phyloP scores from a whole-genome alignment of 2,329 filamentous ascomycete species.

The Aureobasidium sp. region DNA sequence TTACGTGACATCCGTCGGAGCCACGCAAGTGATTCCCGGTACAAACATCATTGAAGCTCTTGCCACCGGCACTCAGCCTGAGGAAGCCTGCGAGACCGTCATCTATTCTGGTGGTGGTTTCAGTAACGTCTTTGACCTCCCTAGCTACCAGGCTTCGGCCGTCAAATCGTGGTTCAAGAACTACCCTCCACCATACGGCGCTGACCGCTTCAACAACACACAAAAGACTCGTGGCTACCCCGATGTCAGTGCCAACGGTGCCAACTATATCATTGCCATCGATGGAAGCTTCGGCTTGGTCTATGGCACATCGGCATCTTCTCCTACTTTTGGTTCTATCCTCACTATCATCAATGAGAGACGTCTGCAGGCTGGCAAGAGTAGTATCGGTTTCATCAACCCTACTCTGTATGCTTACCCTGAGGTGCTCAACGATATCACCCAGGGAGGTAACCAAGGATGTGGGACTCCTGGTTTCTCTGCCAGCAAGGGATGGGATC shows the following conservation, averaged over 20 bases:
- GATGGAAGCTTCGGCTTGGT: slow-evolving; percentile 35
- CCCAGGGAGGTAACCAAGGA: slow-evolving; percentile 29
- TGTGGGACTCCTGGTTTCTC: slow-evolving; percentile 29
- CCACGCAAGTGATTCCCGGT: slow-evolving; percentile 38
- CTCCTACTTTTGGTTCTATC: slow-evolving; percentile 41
- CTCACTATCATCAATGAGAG: slow-evolving; percentile 40
- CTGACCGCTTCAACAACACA: slow-evolving; percentile 40
- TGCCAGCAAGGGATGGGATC: slow-evolving; percentile 26
- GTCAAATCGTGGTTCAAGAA: slow-evolving; percentile 34
- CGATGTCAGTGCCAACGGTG: slow-evolving; percentile 27
- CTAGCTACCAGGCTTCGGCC: slow-evolving; percentile 38
- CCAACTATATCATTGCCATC: slow-evolving; percentile 28
- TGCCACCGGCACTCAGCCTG: slow-evolving; percentile 23
- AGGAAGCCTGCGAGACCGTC: slow-evolving; percentile 39
- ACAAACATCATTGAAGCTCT: slow-evolving; percentile 28
- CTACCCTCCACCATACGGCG: slow-evolving; percentile 34
- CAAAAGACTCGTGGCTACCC: slow-evolving; percentile 39
- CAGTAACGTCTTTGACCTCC: slow-evolving; percentile 40
- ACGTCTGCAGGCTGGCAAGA: slow-evolving; percentile 28
- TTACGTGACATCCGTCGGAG: slow-evolving; percentile 45
- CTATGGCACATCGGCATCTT: slow-evolving; percentile 44
- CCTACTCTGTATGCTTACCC: slow-evolving; percentile 38
- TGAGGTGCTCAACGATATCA: slow-evolving; percentile 32
- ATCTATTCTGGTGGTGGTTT: slow-evolving; percentile 43
- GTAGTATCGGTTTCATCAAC: slow-evolving; percentile 34